A percentile compares a stretch with the other conserved stretches of the same genome.
phyloP scores from a whole-genome alignment of 2,329 filamentous ascomycete genomes.

The Colletotrichum eremochloae region DNA sequence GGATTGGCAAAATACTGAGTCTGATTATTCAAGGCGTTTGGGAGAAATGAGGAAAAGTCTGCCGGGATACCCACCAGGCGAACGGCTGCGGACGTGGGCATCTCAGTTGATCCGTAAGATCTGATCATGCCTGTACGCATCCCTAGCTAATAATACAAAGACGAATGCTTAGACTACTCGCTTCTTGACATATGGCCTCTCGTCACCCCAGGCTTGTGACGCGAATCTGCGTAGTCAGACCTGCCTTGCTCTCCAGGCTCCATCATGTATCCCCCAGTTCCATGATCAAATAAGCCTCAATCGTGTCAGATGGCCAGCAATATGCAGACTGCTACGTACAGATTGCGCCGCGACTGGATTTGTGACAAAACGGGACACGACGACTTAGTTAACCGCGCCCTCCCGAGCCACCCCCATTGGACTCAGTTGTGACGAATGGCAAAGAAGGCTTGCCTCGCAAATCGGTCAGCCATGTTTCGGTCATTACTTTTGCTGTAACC shows the following conservation, averaged over 20 bases:
- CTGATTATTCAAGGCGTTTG: slow-evolving; percentile 36
- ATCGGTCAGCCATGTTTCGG: slow-evolving; percentile 10
- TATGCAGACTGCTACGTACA: background rate
- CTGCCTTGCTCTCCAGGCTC: background rate
- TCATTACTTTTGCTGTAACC: slow-evolving; percentile 22
- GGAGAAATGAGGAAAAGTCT: slow-evolving; percentile 33
- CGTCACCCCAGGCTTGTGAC: slow-evolving; percentile 17
- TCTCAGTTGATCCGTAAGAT: slow-evolving; percentile 36
- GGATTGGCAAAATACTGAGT: slow-evolving; percentile 6
- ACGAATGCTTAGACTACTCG: slow-evolving; percentile 23
- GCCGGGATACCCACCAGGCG: slow-evolving; percentile 5
- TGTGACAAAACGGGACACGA: slow-evolving; percentile 1
- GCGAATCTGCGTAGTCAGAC: background rate
- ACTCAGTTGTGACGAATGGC: slow-evolving; percentile 16
- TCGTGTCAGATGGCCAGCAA: slow-evolving; percentile 2
- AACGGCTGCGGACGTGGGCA: slow-evolving; percentile 32
- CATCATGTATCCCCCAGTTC: background rate
- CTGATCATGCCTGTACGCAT: slow-evolving; percentile 30
- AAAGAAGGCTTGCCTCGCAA: background rate
- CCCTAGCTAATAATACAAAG: slow-evolving; percentile 38
- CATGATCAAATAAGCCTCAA: background rate
- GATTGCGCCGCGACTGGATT: background rate
- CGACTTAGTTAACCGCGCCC: background rate
- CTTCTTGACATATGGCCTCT: slow-evolving; percentile 18
- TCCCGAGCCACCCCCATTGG: slow-evolving; percentile 12